Conservation (phyloP, 352 stramenopile species). For the Phytopythium helicoides region DNA sequence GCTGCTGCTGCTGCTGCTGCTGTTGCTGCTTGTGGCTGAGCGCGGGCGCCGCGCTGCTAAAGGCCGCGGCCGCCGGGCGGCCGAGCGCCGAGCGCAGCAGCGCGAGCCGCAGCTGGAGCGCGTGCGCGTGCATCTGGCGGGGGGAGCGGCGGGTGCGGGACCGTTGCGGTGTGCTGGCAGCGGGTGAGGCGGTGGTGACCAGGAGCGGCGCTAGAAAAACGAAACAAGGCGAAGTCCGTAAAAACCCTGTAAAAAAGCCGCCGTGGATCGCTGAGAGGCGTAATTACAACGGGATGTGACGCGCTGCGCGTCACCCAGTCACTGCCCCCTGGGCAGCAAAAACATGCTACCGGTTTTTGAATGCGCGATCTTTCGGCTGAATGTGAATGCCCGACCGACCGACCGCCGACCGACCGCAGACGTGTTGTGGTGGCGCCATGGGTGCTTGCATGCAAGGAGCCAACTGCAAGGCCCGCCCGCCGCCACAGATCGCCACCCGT, state of each 20-base stretch:
- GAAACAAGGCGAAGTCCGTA: background rate
- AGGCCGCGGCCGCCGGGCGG: background rate
- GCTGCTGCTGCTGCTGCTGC: conserved; percentile 1
- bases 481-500: conserved; percentile 2
- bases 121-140: conserved; percentile 15
- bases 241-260: background rate
- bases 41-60: background rate
- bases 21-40: conserved; percentile 4
- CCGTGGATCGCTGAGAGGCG: background rate
- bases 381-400: conserved; percentile 29
- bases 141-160: background rate
- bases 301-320: background rate
- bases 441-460: background rate
- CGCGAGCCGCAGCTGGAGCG: conserved; percentile 16
- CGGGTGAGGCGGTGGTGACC: too few species aligned
- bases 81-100: conserved; percentile 2
- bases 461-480: background rate
- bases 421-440: background rate
- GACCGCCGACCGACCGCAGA: conserved; percentile 7
- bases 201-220: conserved; percentile 3
- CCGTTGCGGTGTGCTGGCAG: too few species aligned
- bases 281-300: conserved; percentile 4
- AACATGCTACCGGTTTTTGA: conserved; percentile 1
- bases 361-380: conserved; percentile 18
- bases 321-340: background rate